Conservation (phyloP, 164 flowering plant species). For the Stephania yunnanensis region DNA sequence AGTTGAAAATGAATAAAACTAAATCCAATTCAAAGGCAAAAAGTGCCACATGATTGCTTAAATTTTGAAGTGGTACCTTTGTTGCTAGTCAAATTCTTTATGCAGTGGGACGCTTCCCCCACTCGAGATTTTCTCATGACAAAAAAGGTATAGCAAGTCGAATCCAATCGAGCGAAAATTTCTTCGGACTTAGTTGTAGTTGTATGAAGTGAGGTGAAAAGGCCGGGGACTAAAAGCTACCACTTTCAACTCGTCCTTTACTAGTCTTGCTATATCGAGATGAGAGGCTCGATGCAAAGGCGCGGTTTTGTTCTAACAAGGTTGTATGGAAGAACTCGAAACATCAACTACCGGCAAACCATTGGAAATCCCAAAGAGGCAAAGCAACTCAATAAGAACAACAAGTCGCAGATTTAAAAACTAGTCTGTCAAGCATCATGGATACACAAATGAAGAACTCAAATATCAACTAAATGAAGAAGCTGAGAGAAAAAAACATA, state of each 20-base stretch:
- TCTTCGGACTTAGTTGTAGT: background rate
- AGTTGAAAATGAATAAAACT: background rate
- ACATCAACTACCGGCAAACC: slow-evolving; percentile 60
- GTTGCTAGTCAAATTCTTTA: background rate
- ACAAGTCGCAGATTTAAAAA: slow-evolving; percentile 39
- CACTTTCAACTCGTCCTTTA: slow-evolving; percentile 15
- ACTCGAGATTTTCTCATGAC: background rate
- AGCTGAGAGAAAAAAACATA: too few relatives aligned
- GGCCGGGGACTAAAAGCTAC: background rate
- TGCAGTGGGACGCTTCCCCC: background rate
- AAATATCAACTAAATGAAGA: background rate
- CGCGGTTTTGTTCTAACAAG: slow-evolving; percentile 66
- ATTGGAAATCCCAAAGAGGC: slow-evolving; percentile 50
- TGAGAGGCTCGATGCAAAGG: slow-evolving; percentile 57
- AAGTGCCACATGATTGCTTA: background rate
- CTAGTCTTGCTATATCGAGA: slow-evolving; percentile 36
- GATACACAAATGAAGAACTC: background rate
- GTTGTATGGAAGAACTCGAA: slow-evolving; percentile 57
- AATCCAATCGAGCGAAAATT: background rate
- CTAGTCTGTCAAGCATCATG: slow-evolving; percentile 5
- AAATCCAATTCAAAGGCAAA: background rate
- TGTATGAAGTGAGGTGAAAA: background rate
- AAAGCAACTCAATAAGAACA: slow-evolving; percentile 68
- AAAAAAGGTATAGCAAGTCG: background rate
- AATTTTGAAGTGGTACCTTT: background rate